These are phyloP conservation scores for Euphorbia peplus DNA, from an alignment of 345 rosid species.

Conservation along the genomic window DNA sequence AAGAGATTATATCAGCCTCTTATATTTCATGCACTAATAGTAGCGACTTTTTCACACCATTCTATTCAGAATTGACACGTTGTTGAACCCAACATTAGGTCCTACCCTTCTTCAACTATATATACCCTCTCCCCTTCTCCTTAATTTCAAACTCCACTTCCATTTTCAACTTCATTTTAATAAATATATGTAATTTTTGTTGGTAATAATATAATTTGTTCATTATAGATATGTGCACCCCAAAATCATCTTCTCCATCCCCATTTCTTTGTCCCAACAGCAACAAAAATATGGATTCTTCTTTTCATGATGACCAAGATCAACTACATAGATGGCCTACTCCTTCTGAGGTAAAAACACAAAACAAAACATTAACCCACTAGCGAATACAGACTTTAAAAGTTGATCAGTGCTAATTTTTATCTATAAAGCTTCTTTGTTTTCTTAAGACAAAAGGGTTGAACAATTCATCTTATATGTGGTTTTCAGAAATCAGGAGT, in stretches of 20 bases:
- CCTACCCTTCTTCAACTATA: slow-evolving; percentile 38
- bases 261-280: slow-evolving; percentile 42
- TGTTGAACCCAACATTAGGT: slow-evolving; percentile 17
- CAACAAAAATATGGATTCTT: slow-evolving; percentile 37
- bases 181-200: too few species aligned
- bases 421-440: too few species aligned
- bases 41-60: slow-evolving; percentile 2
- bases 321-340: slow-evolving; percentile 70
- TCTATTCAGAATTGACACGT: slow-evolving; percentile 31
- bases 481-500: too few species aligned
- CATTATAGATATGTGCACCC: slow-evolving; percentile 49
- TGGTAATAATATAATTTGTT: too few species aligned
- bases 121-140: too few species aligned
- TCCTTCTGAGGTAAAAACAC: slow-evolving; percentile 59
- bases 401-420: too few species aligned
- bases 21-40: background rate
- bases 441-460: too few species aligned
- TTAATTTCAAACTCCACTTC: too few species aligned
- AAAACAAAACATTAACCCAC: background rate
- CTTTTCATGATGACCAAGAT: slow-evolving; percentile 31
- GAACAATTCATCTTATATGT: too few species aligned
- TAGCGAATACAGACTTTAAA: too few species aligned
- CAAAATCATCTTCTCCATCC: slow-evolving; percentile 54
- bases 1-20: background rate
- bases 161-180: too few species aligned